Conservation (phyloP, 805 yeast species). For the Clavispora asparagi region DNA sequence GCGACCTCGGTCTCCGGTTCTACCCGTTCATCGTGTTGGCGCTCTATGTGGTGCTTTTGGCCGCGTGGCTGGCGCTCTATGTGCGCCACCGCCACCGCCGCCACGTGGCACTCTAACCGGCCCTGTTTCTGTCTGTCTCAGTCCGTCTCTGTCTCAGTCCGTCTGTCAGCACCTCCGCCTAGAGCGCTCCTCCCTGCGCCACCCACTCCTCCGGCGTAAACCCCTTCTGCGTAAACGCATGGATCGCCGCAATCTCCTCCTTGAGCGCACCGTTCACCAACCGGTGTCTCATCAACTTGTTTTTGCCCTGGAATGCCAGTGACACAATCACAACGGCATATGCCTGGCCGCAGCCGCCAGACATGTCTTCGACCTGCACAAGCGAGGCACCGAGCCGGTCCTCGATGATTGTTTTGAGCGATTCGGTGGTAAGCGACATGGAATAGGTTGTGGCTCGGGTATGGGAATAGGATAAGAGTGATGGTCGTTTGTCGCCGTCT, state of each 20-base stretch:
- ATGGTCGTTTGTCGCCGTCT: background rate
- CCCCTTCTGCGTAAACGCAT: constrained; percentile 91
- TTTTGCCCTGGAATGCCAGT: constrained; percentile 68
- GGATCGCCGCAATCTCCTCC: constrained; percentile 82
- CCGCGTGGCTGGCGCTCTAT: constrained; percentile 20
- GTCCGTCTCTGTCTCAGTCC: background rate
- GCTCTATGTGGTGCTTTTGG: constrained; percentile 19
- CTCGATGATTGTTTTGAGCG: constrained; percentile 45
- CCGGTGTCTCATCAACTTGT: constrained; percentile 80
- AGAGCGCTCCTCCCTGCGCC: constrained; percentile 30
- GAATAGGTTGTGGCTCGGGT: background rate
- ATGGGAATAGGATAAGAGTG: no score
- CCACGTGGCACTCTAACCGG: background rate
- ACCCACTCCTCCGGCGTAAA: constrained; percentile 88
- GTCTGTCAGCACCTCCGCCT: background rate
- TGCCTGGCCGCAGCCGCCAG: constrained; percentile 98
- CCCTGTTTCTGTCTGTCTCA: background rate
- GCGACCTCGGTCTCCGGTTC: constrained; percentile 25
- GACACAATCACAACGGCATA: constrained; percentile 87
- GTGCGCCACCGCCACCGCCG: background rate
- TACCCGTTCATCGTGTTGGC: constrained; percentile 27
- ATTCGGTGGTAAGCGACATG: constrained; percentile 34
- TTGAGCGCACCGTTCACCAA: constrained; percentile 74
- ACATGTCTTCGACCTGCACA: constrained; percentile 66
- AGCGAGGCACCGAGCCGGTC: constrained; percentile 55